Evolutionary conservation across 2,329 filamentous ascomycete species (phyloP).

Genomic region (Epichloe scottii): DNA sequence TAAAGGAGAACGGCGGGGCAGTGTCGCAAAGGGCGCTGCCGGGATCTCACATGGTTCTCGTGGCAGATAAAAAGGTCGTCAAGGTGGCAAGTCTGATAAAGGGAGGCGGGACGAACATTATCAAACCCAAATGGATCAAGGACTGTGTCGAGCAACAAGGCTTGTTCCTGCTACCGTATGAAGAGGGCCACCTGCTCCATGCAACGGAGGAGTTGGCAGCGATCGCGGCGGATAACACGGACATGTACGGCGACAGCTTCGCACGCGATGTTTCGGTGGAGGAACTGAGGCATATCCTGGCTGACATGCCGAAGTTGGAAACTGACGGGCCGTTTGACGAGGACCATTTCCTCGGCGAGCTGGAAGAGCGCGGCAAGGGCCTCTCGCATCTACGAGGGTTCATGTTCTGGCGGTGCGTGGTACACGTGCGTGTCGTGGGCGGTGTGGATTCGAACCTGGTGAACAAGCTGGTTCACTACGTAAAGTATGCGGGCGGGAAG

Average conservation of each 20-base stretch:
- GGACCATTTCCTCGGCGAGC: slow-evolving; percentile 35
- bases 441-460: slow-evolving; percentile 20
- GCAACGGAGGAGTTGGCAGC: slow-evolving; percentile 43
- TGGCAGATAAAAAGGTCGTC: slow-evolving; percentile 70
- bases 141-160: slow-evolving; percentile 58
- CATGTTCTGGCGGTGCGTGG: slow-evolving; percentile 36
- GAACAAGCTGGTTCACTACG: slow-evolving; percentile 38
- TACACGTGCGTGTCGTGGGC: slow-evolving; percentile 25
- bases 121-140: slow-evolving; percentile 70
- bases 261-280: slow-evolving; percentile 52
- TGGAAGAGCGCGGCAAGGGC: slow-evolving; percentile 43
- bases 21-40: slow-evolving; percentile 63
- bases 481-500: slow-evolving; percentile 57
- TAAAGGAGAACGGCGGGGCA: slow-evolving; percentile 73
- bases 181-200: slow-evolving; percentile 58
- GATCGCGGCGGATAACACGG: slow-evolving; percentile 49
- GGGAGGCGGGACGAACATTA: slow-evolving; percentile 53
- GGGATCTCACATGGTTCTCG: slow-evolving; percentile 49
- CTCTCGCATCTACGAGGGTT: slow-evolving; percentile 37
- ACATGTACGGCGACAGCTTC: slow-evolving; percentile 76
- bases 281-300: slow-evolving; percentile 45
- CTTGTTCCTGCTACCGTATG: slow-evolving; percentile 49
- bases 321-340: slow-evolving; percentile 29
- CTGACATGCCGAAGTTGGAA: slow-evolving; percentile 37
- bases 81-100: slow-evolving; percentile 78